Percentiles rank a stretch among this genome's conserved stretches.
These are phyloP conservation scores for Parasitella parasitica DNA, from an alignment of 371 early-diverging fungal species.

Conservation along the genomic window DNA sequence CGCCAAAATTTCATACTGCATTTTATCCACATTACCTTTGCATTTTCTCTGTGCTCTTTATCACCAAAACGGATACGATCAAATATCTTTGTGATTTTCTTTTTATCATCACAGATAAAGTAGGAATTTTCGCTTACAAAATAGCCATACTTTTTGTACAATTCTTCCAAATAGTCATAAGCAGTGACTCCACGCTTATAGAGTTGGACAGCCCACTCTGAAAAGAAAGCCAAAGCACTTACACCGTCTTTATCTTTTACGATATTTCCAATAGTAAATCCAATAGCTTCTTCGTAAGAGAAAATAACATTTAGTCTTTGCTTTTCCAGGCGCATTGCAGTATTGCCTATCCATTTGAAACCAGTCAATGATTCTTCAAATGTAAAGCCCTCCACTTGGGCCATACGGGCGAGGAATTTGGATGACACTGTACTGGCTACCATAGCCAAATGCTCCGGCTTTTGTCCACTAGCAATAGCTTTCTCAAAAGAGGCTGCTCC, in stretches of 20 bases:
- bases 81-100: slow-evolving; percentile 68
- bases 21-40: neutral
- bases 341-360: slow-evolving; percentile 95
- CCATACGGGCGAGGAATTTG: slow-evolving; percentile 80
- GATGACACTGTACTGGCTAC: slow-evolving; percentile 91
- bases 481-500: slow-evolving; percentile 73
- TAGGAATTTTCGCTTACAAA: slow-evolving; percentile 88
- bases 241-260: slow-evolving; percentile 89
- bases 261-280: slow-evolving; percentile 75
- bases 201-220: slow-evolving; percentile 78
- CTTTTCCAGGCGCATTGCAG: slow-evolving; percentile 61
- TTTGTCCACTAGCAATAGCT: slow-evolving; percentile 52
- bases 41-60: slow-evolving; percentile 1
- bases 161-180: slow-evolving; percentile 63
- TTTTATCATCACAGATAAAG: slow-evolving; percentile 83
- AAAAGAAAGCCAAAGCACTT: slow-evolving; percentile 79
- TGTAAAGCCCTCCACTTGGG: slow-evolving; percentile 72
- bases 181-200: slow-evolving; percentile 63
- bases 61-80: slow-evolving; percentile 81
- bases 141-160: slow-evolving; percentile 86
- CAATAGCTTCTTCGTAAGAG: slow-evolving; percentile 95
- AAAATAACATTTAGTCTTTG: slow-evolving; percentile 72
- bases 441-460: slow-evolving; percentile 68
- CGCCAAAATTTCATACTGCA: no score
- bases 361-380: slow-evolving; percentile 94